These are phyloP conservation scores for Omphalea diandra DNA, from an alignment of 441 rosid species.

Conservation along the genomic window DNA sequence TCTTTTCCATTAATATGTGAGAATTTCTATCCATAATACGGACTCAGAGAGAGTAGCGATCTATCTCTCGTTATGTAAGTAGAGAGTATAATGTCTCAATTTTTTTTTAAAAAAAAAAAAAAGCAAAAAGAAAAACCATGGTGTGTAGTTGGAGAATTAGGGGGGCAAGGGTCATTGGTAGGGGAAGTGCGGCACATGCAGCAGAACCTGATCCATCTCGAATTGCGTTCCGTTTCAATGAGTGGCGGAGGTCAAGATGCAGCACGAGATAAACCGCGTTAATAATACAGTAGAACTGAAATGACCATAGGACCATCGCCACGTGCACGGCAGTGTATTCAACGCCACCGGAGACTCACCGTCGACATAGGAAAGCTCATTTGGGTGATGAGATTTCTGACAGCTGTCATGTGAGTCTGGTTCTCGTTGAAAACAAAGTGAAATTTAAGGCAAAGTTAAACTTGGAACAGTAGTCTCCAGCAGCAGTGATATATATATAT, in stretches of 20 bases:
- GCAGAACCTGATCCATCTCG: conserved; percentile 54
- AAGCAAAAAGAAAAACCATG: too few relatives aligned
- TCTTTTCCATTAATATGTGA: too few relatives aligned
- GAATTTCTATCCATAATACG: too few relatives aligned
- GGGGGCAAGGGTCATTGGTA: too few relatives aligned
- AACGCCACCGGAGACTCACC: conserved; percentile 22
- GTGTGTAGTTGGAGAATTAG: too few relatives aligned
- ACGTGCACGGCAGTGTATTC: conserved; percentile 21
- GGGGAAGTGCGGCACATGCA: too few relatives aligned
- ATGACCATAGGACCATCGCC: conserved; percentile 19
- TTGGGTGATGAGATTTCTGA: conserved; percentile 44
- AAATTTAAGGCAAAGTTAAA: conserved; percentile 24
- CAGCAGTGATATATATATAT: not conserved
- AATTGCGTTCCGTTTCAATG: conserved; percentile 37
- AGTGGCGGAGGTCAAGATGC: conserved; percentile 14
- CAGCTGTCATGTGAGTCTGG: conserved; percentile 49
- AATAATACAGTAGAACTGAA: not conserved
- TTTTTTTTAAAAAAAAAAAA: too few relatives aligned
- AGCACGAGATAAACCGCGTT: conserved; percentile 17
- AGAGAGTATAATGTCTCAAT: too few relatives aligned
- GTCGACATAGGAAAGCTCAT: conserved; percentile 20
- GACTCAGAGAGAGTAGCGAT: too few relatives aligned
- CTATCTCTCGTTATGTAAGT: too few relatives aligned
- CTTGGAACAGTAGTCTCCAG: too few relatives aligned
- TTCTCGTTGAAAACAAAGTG: conserved; percentile 12